Base-by-base conservation (phyloP, 495 filamentous ascomycete species). In the Xylaria sp. region DNA sequence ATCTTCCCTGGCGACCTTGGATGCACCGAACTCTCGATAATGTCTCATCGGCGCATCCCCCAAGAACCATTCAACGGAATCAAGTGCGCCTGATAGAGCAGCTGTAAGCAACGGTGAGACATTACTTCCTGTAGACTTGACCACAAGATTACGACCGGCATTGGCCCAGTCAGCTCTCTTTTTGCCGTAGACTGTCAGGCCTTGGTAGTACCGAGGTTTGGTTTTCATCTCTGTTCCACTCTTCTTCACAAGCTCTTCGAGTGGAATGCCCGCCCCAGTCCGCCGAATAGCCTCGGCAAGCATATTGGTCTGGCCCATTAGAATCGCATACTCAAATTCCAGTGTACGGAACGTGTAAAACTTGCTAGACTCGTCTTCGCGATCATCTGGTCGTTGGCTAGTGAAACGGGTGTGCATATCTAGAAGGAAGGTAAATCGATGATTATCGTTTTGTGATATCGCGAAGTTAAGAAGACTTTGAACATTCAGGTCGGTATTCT, bases 161-260 rank as follows among this genome's bases (percentile, higher is more conserved):
- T 78, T 79, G 0, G 90, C 90, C 91, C 90, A 86, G 61, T 85
- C 84, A 21, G 83, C 81, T 61, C 89, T 86, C 84, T 93, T 93
- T 77, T 88, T 88, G 2, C 92, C 92, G 72, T 90, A 88, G 12
- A 94, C 88, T 11, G 85, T 91, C 58, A 93, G 76, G 0, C 92
- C 92, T 72, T 90, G 91, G 72, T 94, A 93, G 75, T 88, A 92
- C 17, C 82, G 83, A 3, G 90, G 87, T 75, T 91, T 90, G 67
- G 88, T 84, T 61, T 84, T 78, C 57, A 88, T 72, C 73, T 88
- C 84, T 3, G 89, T 76, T 0, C 91, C 91, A 35, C 82, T 88
- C 11, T 86, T 82, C 67, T 88, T 82, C 12, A 90, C 86, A 19
- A 94, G 75, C 21, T 87, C 78, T n/a, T 89, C 83, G 19, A 93